Evolutionary conservation across 148 eudicot species (phyloP).

Genomic region (Rhododendron mucronatum): DNA sequence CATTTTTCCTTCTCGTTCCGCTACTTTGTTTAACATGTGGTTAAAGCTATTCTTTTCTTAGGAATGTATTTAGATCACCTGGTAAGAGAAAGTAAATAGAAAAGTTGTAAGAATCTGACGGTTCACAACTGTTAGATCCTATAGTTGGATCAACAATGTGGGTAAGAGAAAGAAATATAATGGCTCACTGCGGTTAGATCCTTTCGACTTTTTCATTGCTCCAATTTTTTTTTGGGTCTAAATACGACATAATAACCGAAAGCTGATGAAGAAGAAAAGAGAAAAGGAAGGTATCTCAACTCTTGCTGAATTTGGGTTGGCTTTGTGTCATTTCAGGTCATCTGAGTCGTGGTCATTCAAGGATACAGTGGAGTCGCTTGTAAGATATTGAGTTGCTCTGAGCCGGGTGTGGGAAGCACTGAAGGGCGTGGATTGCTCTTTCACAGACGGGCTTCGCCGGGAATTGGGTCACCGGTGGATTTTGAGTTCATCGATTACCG

Average conservation of each 20-base stretch:
- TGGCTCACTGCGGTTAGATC: background rate
- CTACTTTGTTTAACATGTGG: background rate
- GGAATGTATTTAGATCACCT: background rate
- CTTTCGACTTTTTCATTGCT: background rate
- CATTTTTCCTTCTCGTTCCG: background rate
- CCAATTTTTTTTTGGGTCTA: background rate
- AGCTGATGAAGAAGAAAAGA: background rate
- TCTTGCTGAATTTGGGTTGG: background rate
- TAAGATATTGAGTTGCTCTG: slow-evolving; percentile 19
- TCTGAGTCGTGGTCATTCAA: slow-evolving; percentile 20
- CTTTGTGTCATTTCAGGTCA: slow-evolving; percentile 5
- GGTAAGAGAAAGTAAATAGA: background rate
- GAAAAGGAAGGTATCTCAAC: background rate
- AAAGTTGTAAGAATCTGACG: background rate
- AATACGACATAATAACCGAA: background rate
- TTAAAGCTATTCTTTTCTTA: background rate
- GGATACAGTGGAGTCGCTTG: slow-evolving; percentile 21
- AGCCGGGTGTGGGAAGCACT: background rate
- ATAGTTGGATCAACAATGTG: background rate
- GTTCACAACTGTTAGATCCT: background rate
- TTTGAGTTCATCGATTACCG: background rate
- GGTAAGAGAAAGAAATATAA: background rate
- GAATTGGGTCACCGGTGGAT: slow-evolving; percentile 12
- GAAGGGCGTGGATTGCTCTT: slow-evolving; percentile 29
- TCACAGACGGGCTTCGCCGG: slow-evolving; percentile 3